phyloP scores from a whole-genome alignment of 2,329 filamentous ascomycete genomes.

The Microsporum audouinii region DNA sequence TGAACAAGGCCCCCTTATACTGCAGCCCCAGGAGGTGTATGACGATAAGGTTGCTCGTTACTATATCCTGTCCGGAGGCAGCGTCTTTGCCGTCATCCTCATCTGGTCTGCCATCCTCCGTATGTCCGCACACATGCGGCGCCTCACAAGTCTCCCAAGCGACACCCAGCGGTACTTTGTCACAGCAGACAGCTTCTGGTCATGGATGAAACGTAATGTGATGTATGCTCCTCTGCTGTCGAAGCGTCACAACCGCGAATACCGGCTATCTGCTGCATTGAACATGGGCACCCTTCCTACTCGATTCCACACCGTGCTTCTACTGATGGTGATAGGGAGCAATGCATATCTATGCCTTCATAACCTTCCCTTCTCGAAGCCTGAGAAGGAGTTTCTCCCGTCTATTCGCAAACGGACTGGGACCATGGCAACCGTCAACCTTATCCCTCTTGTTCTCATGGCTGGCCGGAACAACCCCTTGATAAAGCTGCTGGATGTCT shows the following conservation, averaged over 20 bases:
- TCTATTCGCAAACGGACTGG: slow-evolving; percentile 35
- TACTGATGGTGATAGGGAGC: slow-evolving; percentile 32
- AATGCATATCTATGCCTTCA: slow-evolving; percentile 42
- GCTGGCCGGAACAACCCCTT: slow-evolving; percentile 31
- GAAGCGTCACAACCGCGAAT: slow-evolving; percentile 35
- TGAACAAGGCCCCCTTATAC: not conserved
- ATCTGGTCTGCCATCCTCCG: slow-evolving; percentile 54
- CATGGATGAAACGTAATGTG: slow-evolving; percentile 58
- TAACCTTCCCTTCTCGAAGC: slow-evolving; percentile 27
- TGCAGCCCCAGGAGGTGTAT: slow-evolving; percentile 15
- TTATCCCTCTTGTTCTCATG: slow-evolving; percentile 30
- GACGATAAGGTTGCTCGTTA: slow-evolving; percentile 51
- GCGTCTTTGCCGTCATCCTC: slow-evolving; percentile 51
- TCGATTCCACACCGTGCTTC: slow-evolving; percentile 35
- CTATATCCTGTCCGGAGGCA: slow-evolving; percentile 52
- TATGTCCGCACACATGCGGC: slow-evolving; percentile 57
- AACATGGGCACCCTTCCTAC: slow-evolving; percentile 38
- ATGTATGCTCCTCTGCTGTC: slow-evolving; percentile 38
- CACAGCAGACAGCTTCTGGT: slow-evolving; percentile 44
- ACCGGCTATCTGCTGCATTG: slow-evolving; percentile 33
- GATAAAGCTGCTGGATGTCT: slow-evolving; percentile 25
- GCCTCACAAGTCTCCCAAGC: slow-evolving; percentile 63
- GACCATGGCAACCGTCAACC: slow-evolving; percentile 27
- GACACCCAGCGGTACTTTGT: slow-evolving; percentile 71
- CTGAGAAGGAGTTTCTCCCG: slow-evolving; percentile 26